Evolutionary conservation across 2,329 filamentous ascomycete genomes (phyloP).

Genomic region (Monosporascus sp.): DNA sequence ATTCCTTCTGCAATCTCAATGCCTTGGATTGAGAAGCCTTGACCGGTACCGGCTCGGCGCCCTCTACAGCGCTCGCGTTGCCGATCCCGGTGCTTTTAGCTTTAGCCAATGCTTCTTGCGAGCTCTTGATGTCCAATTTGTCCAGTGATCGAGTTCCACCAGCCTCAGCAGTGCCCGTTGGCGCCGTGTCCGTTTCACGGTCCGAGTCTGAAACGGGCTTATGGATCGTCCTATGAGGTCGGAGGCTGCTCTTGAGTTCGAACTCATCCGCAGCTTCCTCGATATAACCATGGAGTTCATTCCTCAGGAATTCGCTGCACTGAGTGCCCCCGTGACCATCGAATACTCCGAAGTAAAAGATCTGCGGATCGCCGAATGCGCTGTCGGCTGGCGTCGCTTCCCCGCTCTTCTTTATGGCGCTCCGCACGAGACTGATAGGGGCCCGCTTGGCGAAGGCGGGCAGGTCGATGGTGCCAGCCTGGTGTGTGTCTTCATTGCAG

Average conservation of each 20-base stretch:
- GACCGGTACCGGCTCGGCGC: constrained; percentile 40
- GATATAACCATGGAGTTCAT: constrained; percentile 82
- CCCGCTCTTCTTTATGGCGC: constrained; percentile 42
- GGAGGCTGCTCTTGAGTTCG: constrained; percentile 70
- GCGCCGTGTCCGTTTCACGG: constrained; percentile 5
- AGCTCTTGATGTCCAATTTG: constrained; percentile 44
- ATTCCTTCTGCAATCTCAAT: constrained; percentile 60
- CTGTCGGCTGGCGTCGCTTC: constrained; percentile 68
- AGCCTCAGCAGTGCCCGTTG: constrained; percentile 20
- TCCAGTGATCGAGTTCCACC: constrained; percentile 32
- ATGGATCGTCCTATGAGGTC: constrained; percentile 30
- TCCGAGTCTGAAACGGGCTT: constrained; percentile 6
- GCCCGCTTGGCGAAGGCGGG: constrained; percentile 85
- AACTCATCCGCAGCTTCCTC: constrained; percentile 76
- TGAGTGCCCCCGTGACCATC: constrained; percentile 91
- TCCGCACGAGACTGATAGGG: constrained; percentile 56
- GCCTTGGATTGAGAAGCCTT: constrained; percentile 54
- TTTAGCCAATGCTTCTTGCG: constrained; percentile 38
- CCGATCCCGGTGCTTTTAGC: constrained; percentile 32
- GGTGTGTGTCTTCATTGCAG: constrained; percentile 91
- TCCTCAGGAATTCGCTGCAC: constrained; percentile 80
- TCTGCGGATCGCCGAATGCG: constrained; percentile 82
- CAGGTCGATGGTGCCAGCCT: constrained; percentile 88
- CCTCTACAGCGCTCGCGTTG: constrained; percentile 32
- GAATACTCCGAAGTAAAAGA: constrained; percentile 97